Evolutionary conservation across 208 protist genomes (phyloP).

Genomic region (Strigomonas culicis): DNA sequence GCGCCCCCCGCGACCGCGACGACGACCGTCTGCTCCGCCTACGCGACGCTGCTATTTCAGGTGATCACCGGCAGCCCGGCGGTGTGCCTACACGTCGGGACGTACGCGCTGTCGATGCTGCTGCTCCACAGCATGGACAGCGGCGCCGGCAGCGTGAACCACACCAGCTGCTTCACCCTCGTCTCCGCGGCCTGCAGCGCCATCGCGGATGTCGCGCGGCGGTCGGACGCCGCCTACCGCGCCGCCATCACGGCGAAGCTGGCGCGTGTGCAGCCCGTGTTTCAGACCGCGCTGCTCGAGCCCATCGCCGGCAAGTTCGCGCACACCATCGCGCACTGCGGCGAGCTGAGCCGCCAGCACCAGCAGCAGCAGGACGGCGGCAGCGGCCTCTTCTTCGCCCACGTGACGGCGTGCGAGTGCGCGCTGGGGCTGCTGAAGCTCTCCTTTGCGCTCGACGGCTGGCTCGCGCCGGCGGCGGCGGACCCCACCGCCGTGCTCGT

Average conservation of each 20-base stretch:
- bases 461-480: too few relatives aligned
- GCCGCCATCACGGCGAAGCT: too few relatives aligned
- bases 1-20: too few relatives aligned
- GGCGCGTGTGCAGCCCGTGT: too few relatives aligned
- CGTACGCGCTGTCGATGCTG: constrained; percentile 41
- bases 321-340: too few relatives aligned
- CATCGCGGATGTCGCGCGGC: background rate
- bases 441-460: background rate
- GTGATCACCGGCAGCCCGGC: constrained; percentile 33
- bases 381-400: background rate
- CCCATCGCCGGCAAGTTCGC: too few relatives aligned
- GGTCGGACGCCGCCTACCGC: too few relatives aligned
- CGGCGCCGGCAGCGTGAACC: too few relatives aligned
- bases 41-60: constrained; percentile 73
- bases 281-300: too few relatives aligned
- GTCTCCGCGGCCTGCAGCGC: background rate
- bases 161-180: too few relatives aligned
- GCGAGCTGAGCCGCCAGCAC: too few relatives aligned
- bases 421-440: background rate
- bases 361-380: constrained; percentile 3
- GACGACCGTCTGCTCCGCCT: constrained; percentile 33
- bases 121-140: constrained; percentile 12
- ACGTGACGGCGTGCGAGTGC: background rate
- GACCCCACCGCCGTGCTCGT: background rate
- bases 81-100: constrained; percentile 22